Percentiles rank a stretch among this genome's conserved stretches.
Conservation (phyloP, 768 basidiomycete species). For the Auricularia sp. region DNA sequence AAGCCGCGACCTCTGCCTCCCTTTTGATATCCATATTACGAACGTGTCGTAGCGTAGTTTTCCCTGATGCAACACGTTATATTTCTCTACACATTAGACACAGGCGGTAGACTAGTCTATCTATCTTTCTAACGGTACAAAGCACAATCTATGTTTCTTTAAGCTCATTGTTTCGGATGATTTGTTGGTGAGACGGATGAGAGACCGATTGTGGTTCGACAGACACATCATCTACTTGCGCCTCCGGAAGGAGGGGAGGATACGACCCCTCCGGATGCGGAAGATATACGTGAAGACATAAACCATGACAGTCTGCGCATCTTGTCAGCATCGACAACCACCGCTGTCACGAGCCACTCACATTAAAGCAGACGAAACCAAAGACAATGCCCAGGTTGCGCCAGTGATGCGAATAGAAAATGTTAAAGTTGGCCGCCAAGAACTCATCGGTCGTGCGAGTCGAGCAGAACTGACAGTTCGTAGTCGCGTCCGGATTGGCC, state of each 20-base stretch:
- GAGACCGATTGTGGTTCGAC: too few species aligned
- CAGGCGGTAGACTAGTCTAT: too few species aligned
- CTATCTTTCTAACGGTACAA: too few species aligned
- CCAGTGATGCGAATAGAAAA: conserved; percentile 47
- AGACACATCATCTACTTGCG: too few species aligned
- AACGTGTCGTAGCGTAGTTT: too few species aligned
- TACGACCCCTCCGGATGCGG: conserved; percentile 27
- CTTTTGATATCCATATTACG: too few species aligned
- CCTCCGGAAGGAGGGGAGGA: not conserved
- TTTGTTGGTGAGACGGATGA: too few species aligned
- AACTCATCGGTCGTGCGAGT: conserved; percentile 49
- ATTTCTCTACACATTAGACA: too few species aligned
- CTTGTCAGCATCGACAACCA: not conserved
- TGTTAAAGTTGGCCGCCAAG: conserved; percentile 40
- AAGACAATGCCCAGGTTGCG: conserved; percentile 43
- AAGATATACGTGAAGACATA: conserved; percentile 49
- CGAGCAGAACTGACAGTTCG: conserved; percentile 51
- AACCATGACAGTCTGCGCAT: conserved; percentile 30
- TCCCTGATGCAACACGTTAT: too few species aligned
- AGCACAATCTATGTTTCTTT: too few species aligned
- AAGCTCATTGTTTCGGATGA: too few species aligned
- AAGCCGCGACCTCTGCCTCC: too few species aligned
- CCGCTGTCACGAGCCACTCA: not conserved
- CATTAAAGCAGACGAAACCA: conserved; percentile 38
- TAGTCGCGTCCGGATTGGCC: conserved; percentile 39